phyloP scores from a whole-genome alignment of 257 asterid genomes.

The Ballota nigra region DNA sequence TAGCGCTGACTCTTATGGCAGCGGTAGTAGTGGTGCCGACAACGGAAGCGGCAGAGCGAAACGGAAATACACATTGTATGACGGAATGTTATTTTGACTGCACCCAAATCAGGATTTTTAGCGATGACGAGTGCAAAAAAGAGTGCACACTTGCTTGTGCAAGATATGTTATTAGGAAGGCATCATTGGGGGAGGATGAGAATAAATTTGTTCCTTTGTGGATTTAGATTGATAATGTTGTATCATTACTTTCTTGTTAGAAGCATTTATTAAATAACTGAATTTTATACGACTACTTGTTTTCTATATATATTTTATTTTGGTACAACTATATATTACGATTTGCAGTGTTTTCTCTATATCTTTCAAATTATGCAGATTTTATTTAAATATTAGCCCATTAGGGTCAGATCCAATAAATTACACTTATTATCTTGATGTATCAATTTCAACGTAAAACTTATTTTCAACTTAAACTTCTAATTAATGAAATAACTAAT shows the following conservation, averaged over 20 bases:
- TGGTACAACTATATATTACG: no score
- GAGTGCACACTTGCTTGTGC: conserved; percentile 37
- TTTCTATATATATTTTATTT: no score
- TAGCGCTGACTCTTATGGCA: background rate
- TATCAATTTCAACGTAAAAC: no score
- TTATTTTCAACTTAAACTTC: no score
- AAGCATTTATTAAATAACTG: background rate
- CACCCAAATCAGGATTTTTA: conserved; percentile 31
- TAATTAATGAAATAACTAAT: no score
- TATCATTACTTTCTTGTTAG: background rate
- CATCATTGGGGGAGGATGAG: conserved; percentile 13
- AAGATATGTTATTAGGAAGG: background rate
- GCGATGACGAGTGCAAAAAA: conserved; percentile 31
- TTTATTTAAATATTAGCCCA: no score
- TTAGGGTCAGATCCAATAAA: no score
- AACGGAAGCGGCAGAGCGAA: conserved; percentile 27
- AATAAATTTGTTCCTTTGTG: conserved; percentile 34
- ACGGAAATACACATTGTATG: conserved; percentile 28
- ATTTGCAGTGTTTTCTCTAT: no score
- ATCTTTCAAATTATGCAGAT: no score
- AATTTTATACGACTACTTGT: no score
- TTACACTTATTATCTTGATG: no score
- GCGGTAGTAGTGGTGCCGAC: background rate
- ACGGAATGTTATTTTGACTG: conserved; percentile 42
- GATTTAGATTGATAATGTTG: conserved; percentile 9